Evolutionary conservation across 2,329 filamentous ascomycete species (phyloP), one percentile per base, ranked within the genome.

Genomic region (Epichloe brachyelytri): DNA sequence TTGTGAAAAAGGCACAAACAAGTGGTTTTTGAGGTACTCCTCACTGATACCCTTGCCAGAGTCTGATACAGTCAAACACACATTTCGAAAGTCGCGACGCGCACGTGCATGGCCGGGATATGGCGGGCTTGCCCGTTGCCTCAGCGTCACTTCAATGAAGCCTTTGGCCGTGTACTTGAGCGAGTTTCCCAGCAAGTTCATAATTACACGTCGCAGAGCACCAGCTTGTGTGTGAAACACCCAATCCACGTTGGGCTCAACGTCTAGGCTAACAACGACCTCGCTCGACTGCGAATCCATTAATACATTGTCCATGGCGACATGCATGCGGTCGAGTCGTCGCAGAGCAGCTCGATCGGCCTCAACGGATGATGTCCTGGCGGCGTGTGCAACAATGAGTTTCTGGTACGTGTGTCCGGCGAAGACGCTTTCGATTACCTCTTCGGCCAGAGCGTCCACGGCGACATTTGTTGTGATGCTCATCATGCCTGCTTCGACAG

Each of bases 1-100:
- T 54, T 87, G 83, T 0, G 72, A 65, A 54, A 86, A 86, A 0
- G 82, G 79, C 0, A 74, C 78, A 59, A 82, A 87, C 0, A 86
- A 62, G 15, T 74, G 72, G 6, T 78, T 74, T 17, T 75, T 70
- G 14, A 85, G 64, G 55, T 79, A 87, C 11, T 84, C 77, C 5
- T 76, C 69, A 0, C 74, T 75, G 37, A 87, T 87, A 1, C 83
- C 84, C 43, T 73, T 73, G 1, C 83, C 84, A 0, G 83, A 82
- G 56, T 87, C 83, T 0, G 71, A 68, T 2, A 87, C 75, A 0
- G 70, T 75, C 4, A 82, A 59, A 0, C 56, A 59, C 2, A 68
- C 57, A 15, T 52, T 50, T 12, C 54, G 50, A n/a, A 56, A 50
- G 0, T 50, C 38, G 15, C 50, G 44, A 14, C 22, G 43, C 17